Evolutionary conservation across 495 filamentous ascomycete species (phyloP).

Genomic region (Pyrenula aspistea): DNA sequence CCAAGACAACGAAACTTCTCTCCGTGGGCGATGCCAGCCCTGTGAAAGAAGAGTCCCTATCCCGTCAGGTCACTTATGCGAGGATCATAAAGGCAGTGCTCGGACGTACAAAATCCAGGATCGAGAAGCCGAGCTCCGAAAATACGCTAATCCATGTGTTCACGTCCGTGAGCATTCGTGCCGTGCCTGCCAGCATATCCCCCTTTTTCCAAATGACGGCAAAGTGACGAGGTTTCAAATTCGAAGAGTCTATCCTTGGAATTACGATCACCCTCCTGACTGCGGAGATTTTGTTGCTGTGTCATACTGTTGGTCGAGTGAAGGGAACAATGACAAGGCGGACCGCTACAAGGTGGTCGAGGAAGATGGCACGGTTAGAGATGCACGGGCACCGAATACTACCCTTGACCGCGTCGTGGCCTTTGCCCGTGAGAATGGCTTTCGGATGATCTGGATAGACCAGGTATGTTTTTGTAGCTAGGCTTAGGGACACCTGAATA

Average conservation of each 20-base stretch:
- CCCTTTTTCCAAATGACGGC: not conserved
- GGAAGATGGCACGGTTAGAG: not conserved
- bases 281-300: not conserved
- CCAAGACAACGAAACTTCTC: not conserved
- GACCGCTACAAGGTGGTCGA: not conserved
- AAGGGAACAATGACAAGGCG: not conserved
- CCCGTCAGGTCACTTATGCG: not conserved
- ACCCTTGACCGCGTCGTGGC: not conserved
- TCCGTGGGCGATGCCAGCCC: not conserved
- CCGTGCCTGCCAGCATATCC: not conserved
- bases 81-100: not conserved
- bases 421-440: not conserved
- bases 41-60: not conserved
- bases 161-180: not conserved
- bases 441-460: not conserved
- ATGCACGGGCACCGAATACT: not conserved
- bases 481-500: not conserved
- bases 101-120: not conserved
- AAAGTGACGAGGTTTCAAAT: not conserved
- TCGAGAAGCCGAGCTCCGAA: not conserved
- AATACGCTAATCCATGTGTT: not conserved
- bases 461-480: not conserved
- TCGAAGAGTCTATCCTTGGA: not conserved
- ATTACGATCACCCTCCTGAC: not conserved
- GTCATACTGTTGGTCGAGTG: not conserved